phyloP scores from a whole-genome alignment of 2,329 filamentous ascomycete species.

The Trichoderma oligosporum region DNA sequence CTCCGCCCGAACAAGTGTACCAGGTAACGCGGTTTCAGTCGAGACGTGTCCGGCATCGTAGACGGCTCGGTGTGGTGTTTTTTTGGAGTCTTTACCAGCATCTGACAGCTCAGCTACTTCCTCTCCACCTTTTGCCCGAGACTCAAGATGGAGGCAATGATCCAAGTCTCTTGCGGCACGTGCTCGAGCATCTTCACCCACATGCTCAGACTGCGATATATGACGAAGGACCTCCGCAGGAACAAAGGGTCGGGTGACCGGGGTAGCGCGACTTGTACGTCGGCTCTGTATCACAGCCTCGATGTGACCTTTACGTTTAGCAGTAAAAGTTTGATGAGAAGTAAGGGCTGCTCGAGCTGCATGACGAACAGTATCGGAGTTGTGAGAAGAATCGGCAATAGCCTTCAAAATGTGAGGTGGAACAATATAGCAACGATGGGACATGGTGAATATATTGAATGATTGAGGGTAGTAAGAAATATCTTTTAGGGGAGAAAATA shows the following conservation, averaged over 20 bases:
- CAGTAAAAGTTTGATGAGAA: constrained; percentile 31
- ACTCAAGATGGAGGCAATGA: constrained; percentile 34
- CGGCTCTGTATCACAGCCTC: constrained; percentile 34
- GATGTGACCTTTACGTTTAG: constrained; percentile 35
- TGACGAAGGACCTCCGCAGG: constrained; percentile 39
- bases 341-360: constrained; percentile 37
- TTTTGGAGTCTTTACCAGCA: constrained; percentile 21
- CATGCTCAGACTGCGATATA: constrained; percentile 36
- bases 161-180: constrained; percentile 39
- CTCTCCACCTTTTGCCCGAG: constrained; percentile 21
- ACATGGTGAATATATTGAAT: constrained; percentile 19
- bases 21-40: constrained; percentile 40
- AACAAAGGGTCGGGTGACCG: constrained; percentile 33
- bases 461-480: neutral
- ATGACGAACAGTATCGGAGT: constrained; percentile 35
- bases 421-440: constrained; percentile 39
- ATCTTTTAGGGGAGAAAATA: neutral
- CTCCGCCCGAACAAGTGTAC: constrained; percentile 41
- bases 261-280: constrained; percentile 24
- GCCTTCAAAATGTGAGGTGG: constrained; percentile 45
- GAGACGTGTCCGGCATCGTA: constrained; percentile 41
- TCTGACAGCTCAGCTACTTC: neutral
- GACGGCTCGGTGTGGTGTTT: constrained; percentile 40
- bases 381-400: constrained; percentile 40
- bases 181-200: constrained; percentile 37